Base-by-base conservation (phyloP, 192 early-diverging fungal genomes). In the Mortierella claussenii region DNA sequence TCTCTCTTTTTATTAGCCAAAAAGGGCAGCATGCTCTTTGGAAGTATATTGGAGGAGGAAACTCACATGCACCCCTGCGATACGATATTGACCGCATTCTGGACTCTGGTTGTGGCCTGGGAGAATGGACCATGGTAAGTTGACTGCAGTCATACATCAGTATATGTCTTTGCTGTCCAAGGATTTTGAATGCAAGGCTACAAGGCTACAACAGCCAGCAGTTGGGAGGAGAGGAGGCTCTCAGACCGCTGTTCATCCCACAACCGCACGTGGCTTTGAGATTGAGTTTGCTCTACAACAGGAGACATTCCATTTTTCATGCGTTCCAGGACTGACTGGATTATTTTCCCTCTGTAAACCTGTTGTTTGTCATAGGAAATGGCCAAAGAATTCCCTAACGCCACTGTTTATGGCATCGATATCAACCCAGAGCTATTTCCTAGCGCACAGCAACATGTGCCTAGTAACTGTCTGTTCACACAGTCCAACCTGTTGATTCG, bases 21-120 rank as follows among this genome's bases (percentile, higher is more conserved):
- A 76, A 76, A 27, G 73, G 73, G 9, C 73, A 76, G 42, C 73
- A 76, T 76, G 73, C 64, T n/a, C 65, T 76, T 26, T 76, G 73
- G 73, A 76, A 76, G 47, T 76, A 76, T 47, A 76, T 76, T 51
- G 73, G 73, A 0, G 73, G 73, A 28, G 65, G 73, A 27, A 76
- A 76, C 47, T 66, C 49, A 47, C 73, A 76, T 60, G 73, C 73
- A 33, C 73, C 73, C 33, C 46, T 76, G 11, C 57, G 65, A 30
- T 67, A 67, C 33, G 65, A 76, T 26, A 66, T 76, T 46, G 63
- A 60, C 13, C 50, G 65, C 1, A 67, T 76, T 47, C 43, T 76
- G 45, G 73, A 76, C 32, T 76, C 73, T 49, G 73, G 73, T 15
- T 76, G 73, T 51, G 73, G 73, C 57, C 59, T 76, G 18, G 73